Conservation (phyloP, 2,329 filamentous ascomycete genomes). For the Cucurbitaria berberidis region DNA sequence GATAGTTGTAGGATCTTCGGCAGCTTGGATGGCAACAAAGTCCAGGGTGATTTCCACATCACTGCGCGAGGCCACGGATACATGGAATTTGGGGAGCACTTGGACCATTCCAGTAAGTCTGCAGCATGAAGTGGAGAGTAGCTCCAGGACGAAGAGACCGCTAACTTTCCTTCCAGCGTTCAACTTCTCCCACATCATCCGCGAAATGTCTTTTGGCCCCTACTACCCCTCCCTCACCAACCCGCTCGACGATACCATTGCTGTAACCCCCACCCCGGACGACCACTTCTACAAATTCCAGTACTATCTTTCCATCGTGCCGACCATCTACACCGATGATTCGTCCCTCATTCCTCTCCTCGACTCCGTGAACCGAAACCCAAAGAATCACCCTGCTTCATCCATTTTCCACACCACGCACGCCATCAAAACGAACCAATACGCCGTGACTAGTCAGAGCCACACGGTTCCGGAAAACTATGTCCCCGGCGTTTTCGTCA, state of each 20-base stretch:
- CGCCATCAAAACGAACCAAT: constrained; percentile 92
- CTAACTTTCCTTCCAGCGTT: constrained; percentile 65
- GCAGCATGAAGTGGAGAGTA: not conserved
- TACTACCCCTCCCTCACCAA: constrained; percentile 94
- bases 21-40: constrained; percentile 90
- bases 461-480: constrained; percentile 69
- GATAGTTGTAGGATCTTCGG: constrained; percentile 91
- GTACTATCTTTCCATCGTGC: constrained; percentile 95
- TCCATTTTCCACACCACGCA: constrained; percentile 50
- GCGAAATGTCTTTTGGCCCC: constrained; percentile 94
- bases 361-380: constrained; percentile 44
- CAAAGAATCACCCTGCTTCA: constrained; percentile 40
- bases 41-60: constrained; percentile 97
- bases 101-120: constrained; percentile 77
- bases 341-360: constrained; percentile 56
- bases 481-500: constrained; percentile 94
- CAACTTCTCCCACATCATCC: constrained; percentile 98
- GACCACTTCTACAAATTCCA: constrained; percentile 94
- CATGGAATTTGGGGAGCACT: constrained; percentile 75
- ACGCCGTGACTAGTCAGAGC: constrained; percentile 91
- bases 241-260: constrained; percentile 89
- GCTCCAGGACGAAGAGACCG: not conserved
- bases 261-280: constrained; percentile 77
- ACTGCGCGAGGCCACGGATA: constrained; percentile 97
- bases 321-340: constrained; percentile 79